Base-by-base conservation (phyloP, 257 asterid species). In the Agastache rugosa region DNA sequence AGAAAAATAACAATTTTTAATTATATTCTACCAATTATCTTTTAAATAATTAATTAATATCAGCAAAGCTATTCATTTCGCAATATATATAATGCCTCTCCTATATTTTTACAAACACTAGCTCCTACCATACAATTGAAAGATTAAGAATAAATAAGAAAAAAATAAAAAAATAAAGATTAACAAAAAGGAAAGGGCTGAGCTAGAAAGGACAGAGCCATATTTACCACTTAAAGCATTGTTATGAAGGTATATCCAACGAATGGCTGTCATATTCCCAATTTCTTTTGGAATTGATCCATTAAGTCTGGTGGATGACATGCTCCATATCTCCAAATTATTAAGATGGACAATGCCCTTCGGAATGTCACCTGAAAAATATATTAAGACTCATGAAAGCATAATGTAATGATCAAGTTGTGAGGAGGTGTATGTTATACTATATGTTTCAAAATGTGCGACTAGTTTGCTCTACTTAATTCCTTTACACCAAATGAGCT, bases 251-350 rank as follows among this genome's bases (percentile, higher is more conserved):
- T 3, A 17, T 17, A 63, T 37, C 4, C 0, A 2, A 17, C 3
- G 31, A 19, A 37, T 17, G 31, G 69, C 42, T 4, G 51, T 37
- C 50, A 63, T 3, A 16, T 63, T 63, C 31, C 69, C 51, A 63
- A 63, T 37, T 19, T 63, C 69, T 63, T 63, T 63, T 10, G 69
- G 51, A 19, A 63, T 37, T 39, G 51, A 37, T 37, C 69, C 51
- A 63, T 63, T 19, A 17, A 35, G 31, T 20, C 22, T 1, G 34
- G 12, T 17, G 51, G 50, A 17, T n/a, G 50, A 12, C n/a, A 63
- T 11, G 34, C 6, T 37, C 15, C 37, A 17, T 19, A 2, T 8
- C n/a, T 19, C 1, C 39, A 63, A 63, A 17, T 19, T 63, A 11
- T 63, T 35, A 11, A 37, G 69, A 17, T 17, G 6, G 10, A 50